These are phyloP conservation scores for Canavalia gladiata DNA, from an alignment of 306 rosid genomes.

Conservation along the genomic window DNA sequence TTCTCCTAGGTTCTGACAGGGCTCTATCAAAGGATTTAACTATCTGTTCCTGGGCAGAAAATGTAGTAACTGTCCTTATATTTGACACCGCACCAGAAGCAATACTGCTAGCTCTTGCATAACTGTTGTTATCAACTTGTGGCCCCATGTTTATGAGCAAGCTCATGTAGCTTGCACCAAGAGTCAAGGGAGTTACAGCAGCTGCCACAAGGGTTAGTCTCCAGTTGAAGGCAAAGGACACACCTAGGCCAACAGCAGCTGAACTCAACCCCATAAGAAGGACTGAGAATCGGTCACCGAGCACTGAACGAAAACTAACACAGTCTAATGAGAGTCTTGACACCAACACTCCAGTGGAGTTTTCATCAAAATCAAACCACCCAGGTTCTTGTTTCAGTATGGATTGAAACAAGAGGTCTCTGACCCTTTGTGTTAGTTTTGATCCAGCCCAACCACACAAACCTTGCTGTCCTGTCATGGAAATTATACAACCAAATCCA, in stretches of 20 bases:
- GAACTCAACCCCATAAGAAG: conserved; percentile 89
- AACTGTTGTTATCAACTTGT: conserved; percentile 68
- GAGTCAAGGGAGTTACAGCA: conserved; percentile 86
- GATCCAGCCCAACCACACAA: conserved; percentile 95
- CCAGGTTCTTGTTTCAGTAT: conserved; percentile 93
- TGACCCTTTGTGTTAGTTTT: conserved; percentile 82
- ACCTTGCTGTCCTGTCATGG: conserved; percentile 95
- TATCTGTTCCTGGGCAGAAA: conserved; percentile 84
- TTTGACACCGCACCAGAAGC: conserved; percentile 94
- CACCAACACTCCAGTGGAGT: conserved; percentile 77
- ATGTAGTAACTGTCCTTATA: conserved; percentile 83
- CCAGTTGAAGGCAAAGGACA: conserved; percentile 64
- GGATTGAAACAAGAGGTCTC: conserved; percentile 78
- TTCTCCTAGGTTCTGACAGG: conserved; percentile 68
- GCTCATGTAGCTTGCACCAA: conserved; percentile 88
- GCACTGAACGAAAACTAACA: conserved; percentile 72
- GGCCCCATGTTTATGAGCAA: conserved; percentile 84
- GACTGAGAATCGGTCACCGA: conserved; percentile 85
- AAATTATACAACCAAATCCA: conserved; percentile 79
- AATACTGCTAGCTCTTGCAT: conserved; percentile 84
- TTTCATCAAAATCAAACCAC: conserved; percentile 91
- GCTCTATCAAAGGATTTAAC: conserved; percentile 77
- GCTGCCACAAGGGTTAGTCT: conserved; percentile 74
- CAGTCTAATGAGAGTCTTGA: conserved; percentile 81
- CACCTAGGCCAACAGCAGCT: conserved; percentile 78